Conservation (phyloP, 192 early-diverging fungal genomes). For the Coemansia aciculifera region DNA sequence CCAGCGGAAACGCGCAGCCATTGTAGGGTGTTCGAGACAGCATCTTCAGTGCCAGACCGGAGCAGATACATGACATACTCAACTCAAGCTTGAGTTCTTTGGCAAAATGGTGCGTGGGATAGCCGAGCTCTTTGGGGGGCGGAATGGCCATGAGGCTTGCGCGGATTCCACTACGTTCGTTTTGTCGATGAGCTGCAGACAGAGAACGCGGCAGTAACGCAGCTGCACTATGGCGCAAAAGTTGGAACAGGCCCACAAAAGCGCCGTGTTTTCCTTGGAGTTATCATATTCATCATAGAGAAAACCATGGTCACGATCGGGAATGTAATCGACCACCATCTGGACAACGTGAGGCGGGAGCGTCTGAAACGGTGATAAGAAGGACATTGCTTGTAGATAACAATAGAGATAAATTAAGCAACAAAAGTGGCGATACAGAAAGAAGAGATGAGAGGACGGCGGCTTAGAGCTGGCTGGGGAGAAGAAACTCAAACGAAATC, state of each 20-base stretch:
- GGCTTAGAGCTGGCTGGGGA: not conserved
- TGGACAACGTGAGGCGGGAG: not conserved
- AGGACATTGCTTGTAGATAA: not conserved
- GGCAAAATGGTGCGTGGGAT: not conserved
- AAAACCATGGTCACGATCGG: not conserved
- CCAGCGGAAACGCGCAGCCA: not conserved
- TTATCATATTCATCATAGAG: not conserved
- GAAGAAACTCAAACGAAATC: too few relatives aligned
- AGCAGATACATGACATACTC: not conserved
- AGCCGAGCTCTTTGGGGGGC: not conserved
- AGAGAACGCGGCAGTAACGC: not conserved
- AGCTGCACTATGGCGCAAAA: not conserved
- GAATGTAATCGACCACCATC: not conserved
- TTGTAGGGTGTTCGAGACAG: not conserved
- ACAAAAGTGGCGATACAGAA: constrained; percentile 3
- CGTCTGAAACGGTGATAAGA: not conserved
- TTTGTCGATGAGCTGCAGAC: not conserved
- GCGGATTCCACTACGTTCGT: not conserved
- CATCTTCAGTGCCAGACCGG: not conserved
- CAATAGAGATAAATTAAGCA: not conserved
- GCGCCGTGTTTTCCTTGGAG: not conserved
- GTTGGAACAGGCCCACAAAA: not conserved
- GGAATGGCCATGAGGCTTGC: not conserved
- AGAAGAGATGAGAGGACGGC: not conserved
- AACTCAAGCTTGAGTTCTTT: not conserved